Percentiles rank a stretch among this genome's conserved stretches.
These are phyloP conservation scores for Posidonia oceanica DNA, from an alignment of 116 monocot genomes.

Conservation along the genomic window DNA sequence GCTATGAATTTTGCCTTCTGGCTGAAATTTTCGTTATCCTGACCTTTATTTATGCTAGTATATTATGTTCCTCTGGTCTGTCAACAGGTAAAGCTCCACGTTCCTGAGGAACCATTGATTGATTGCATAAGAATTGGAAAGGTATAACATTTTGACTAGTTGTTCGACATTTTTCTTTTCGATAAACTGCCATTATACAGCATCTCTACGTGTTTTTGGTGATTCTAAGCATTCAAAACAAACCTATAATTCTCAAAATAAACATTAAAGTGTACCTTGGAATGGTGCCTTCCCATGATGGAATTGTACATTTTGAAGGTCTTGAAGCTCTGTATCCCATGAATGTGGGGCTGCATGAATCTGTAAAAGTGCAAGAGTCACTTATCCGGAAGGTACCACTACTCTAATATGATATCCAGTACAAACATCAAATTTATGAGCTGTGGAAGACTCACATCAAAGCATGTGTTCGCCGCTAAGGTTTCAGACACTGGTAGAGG, in stretches of 20 bases:
- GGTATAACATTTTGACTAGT: too few relatives aligned
- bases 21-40: too few relatives aligned
- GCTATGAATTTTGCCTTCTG: too few relatives aligned
- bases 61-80: too few relatives aligned
- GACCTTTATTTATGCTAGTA: too few relatives aligned
- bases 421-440: background rate
- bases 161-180: too few relatives aligned
- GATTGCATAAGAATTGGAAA: too few relatives aligned
- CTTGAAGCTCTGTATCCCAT: constrained; percentile 7
- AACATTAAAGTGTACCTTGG: background rate
- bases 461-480: background rate
- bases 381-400: background rate
- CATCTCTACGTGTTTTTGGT: background rate
- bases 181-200: too few relatives aligned
- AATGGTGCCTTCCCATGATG: background rate
- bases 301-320: background rate
- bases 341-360: background rate
- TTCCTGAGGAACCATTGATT: too few relatives aligned
- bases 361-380: background rate
- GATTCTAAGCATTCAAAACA: background rate
- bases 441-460: background rate
- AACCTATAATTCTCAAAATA: background rate
- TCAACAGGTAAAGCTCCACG: too few relatives aligned
- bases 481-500: background rate
- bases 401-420: background rate